These are phyloP conservation scores for Ceriops tagal DNA, from an alignment of 345 rosid species.

Conservation along the genomic window DNA sequence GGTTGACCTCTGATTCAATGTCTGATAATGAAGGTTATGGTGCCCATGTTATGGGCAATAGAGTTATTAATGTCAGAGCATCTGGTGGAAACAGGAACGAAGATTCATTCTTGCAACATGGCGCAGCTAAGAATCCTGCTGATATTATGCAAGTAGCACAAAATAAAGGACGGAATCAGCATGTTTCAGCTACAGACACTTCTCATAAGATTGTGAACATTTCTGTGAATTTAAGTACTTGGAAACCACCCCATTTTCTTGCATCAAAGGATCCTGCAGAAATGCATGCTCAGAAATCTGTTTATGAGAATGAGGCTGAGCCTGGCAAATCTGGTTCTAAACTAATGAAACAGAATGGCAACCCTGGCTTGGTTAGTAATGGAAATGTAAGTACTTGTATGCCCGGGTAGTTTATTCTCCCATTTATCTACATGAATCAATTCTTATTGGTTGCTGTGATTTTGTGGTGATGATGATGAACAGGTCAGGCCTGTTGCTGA, in stretches of 20 bases:
- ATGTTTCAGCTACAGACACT: constrained; percentile 32
- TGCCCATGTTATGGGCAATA: constrained; percentile 25
- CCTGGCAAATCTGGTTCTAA: constrained; percentile 33
- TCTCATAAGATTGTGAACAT: constrained; percentile 39
- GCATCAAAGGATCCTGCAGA: constrained; percentile 42
- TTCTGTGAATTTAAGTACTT: constrained; percentile 47
- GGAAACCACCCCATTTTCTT: constrained; percentile 47
- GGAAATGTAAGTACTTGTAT: constrained; percentile 57
- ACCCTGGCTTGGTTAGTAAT: constrained; percentile 37
- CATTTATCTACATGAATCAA: neutral
- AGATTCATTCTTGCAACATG: constrained; percentile 39
- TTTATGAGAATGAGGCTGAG: constrained; percentile 31
- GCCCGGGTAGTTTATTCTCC: neutral
- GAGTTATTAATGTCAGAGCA: constrained; percentile 24
- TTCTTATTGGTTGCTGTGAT: neutral
- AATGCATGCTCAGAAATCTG: constrained; percentile 38
- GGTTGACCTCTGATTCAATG: constrained; percentile 36
- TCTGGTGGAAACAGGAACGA: constrained; percentile 41
- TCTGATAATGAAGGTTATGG: constrained; percentile 53
- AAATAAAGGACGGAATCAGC: constrained; percentile 32
- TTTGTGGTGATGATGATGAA: constrained; percentile 18
- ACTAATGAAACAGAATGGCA: constrained; percentile 39
- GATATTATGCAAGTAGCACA: constrained; percentile 29
- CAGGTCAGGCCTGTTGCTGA: constrained; percentile 49
- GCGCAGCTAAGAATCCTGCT: constrained; percentile 32